Percentiles rank a stretch among this genome's conserved stretches.
Conservation (phyloP, 2,329 filamentous ascomycete genomes). For the Bipolaris sorokiniana region DNA sequence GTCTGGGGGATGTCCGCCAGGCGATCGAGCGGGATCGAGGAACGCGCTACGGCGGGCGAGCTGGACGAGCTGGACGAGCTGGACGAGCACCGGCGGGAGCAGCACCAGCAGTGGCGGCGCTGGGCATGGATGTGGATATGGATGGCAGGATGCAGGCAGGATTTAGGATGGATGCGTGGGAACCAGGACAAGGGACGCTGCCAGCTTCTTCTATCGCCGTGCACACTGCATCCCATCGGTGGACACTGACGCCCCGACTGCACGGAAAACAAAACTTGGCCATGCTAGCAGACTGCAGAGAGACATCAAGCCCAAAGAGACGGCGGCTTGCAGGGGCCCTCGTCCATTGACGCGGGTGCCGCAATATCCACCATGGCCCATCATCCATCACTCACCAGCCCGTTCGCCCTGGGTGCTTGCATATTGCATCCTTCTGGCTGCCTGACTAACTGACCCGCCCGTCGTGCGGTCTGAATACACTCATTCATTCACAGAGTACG, state of each 20-base stretch:
- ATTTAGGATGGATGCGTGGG: no score
- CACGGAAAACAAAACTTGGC: slow-evolving; percentile 4
- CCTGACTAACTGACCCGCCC: background rate
- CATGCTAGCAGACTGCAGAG: no score
- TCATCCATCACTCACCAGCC: slow-evolving; percentile 28
- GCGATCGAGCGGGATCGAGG: slow-evolving; percentile 15
- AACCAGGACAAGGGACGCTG: background rate
- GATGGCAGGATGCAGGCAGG: no score
- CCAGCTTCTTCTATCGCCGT: background rate
- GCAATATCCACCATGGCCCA: slow-evolving; percentile 28
- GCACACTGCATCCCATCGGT: no score
- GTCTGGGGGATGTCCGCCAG: slow-evolving; percentile 11
- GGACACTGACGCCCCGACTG: background rate
- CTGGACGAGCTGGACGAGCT: background rate
- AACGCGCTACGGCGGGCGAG: slow-evolving; percentile 4
- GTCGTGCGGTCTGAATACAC: no score
- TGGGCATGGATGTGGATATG: no score
- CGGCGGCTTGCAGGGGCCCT: slow-evolving; percentile 29
- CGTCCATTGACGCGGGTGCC: slow-evolving; percentile 28
- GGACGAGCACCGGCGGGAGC: background rate
- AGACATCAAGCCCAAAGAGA: slow-evolving; percentile 14
- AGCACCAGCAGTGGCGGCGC: background rate
- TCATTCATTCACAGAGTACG: no score
- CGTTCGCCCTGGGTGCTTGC: slow-evolving; percentile 20
- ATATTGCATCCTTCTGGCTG: slow-evolving; percentile 7